phyloP scores from a whole-genome alignment of 495 filamentous ascomycete genomes.

The Xylaria bambusicola region DNA sequence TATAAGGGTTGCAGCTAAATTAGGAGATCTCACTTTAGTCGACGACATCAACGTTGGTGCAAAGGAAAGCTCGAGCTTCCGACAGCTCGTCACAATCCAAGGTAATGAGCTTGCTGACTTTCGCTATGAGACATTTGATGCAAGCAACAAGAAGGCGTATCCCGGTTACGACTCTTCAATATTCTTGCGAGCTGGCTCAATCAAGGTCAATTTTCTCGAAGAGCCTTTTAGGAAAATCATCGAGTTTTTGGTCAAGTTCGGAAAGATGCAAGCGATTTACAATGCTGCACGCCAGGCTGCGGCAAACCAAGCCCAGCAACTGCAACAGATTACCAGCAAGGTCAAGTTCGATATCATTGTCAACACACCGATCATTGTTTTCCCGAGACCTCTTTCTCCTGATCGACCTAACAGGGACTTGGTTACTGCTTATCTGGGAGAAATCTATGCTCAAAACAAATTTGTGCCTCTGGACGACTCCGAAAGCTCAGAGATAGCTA shows the following conservation, averaged over 20 bases:
- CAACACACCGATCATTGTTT: conserved; percentile 93
- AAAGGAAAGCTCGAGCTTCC: conserved; percentile 72
- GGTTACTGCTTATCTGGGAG: conserved; percentile 89
- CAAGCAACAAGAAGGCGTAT: conserved; percentile 64
- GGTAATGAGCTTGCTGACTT: conserved; percentile 97
- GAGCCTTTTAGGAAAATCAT: conserved; percentile 98
- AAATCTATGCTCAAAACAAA: conserved; percentile 93
- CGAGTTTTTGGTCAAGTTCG: conserved; percentile 96
- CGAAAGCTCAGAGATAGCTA: conserved; percentile 69
- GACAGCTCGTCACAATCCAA: conserved; percentile 89
- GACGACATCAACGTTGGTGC: conserved; percentile 96
- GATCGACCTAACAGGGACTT: conserved; percentile 65
- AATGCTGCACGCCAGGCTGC: conserved; percentile 95
- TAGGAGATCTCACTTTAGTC: conserved; percentile 83
- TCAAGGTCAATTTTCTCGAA: conserved; percentile 94
- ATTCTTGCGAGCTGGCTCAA: conserved; percentile 83
- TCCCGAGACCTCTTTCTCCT: conserved; percentile 72
- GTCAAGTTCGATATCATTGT: conserved; percentile 92
- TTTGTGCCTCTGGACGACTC: conserved; percentile 81
- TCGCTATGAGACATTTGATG: conserved; percentile 92
- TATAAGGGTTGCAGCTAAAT: conserved; percentile 80
- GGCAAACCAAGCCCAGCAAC: conserved; percentile 88
- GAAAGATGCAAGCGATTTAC: conserved; percentile 99
- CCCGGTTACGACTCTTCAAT: conserved; percentile 96
- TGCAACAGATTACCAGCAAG: conserved; percentile 84